Percentiles rank a stretch among this genome's conserved stretches.
Conservation (phyloP, 345 rosid genomes). For the Brassica nigra region DNA sequence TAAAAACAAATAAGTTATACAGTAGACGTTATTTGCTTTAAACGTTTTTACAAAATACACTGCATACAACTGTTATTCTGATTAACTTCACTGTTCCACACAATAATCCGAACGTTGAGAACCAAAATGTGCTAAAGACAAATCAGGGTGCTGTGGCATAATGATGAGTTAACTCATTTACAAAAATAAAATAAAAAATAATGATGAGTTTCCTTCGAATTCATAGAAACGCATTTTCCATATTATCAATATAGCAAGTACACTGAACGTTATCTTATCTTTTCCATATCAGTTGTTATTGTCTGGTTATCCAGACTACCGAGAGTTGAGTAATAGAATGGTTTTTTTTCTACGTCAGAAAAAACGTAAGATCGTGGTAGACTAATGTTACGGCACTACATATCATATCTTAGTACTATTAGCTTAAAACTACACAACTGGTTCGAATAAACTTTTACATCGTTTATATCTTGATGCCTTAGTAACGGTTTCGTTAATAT, state of each 20-base stretch:
- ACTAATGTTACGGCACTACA: not conserved
- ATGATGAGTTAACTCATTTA: not conserved
- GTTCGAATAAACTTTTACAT: not conserved
- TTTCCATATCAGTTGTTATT: no score
- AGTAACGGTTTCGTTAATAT: slow-evolving; percentile 67
- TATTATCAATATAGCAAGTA: not conserved
- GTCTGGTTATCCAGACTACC: no score
- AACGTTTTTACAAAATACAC: not conserved
- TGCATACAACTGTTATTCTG: not conserved
- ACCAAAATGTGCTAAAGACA: not conserved
- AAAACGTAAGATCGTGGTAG: not conserved
- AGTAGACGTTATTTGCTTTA: not conserved
- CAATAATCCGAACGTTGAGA: not conserved
- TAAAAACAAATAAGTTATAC: not conserved
- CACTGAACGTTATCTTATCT: not conserved
- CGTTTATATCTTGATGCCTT: slow-evolving; percentile 8
- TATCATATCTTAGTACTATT: not conserved
- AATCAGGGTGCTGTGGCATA: not conserved
- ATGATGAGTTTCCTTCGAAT: not conserved
- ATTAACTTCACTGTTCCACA: not conserved
- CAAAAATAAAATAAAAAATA: not conserved
- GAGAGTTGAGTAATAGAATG: no score
- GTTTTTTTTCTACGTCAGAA: no score
- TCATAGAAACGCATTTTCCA: not conserved
- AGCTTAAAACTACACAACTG: not conserved